Conservation (phyloP, 805 yeast genomes). For the Saturnispora dispora region DNA sequence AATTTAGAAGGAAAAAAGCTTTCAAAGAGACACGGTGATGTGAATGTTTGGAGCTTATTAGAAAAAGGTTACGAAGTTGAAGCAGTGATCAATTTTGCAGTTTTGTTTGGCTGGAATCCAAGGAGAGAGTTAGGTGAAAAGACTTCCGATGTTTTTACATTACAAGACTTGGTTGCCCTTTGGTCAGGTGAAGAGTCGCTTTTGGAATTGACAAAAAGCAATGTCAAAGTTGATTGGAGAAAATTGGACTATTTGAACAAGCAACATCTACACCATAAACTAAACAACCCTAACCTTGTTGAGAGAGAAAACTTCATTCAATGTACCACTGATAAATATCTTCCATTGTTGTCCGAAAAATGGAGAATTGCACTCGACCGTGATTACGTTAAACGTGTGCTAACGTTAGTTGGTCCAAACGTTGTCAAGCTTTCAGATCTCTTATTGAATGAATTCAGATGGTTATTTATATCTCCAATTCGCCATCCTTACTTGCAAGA, state of each 20-base stretch:
- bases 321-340: constrained; percentile 26
- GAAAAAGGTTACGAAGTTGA: constrained; percentile 70
- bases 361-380: constrained; percentile 6
- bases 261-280: constrained; percentile 42
- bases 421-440: constrained; percentile 34
- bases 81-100: constrained; percentile 79
- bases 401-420: constrained; percentile 39
- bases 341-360: constrained; percentile 11
- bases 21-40: constrained; percentile 79
- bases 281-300: constrained; percentile 22
- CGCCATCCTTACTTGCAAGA: constrained; percentile 1
- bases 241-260: constrained; percentile 76
- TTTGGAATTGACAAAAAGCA: constrained; percentile 79
- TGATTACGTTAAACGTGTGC: constrained; percentile 21
- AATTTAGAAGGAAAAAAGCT: constrained; percentile 64
- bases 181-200: constrained; percentile 39
- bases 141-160: constrained; percentile 41
- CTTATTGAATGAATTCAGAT: constrained; percentile 2
- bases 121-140: constrained; percentile 43
- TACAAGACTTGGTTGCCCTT: constrained; percentile 41
- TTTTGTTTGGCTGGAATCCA: constrained; percentile 93
- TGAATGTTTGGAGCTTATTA: constrained; percentile 53
- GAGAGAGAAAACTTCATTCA: constrained; percentile 27
- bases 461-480: constrained; percentile 1
- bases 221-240: constrained; percentile 78